A percentile compares a stretch with the other conserved stretches of the same genome.
These are phyloP conservation scores for Harringtonia lauricola DNA, from an alignment of 2,329 filamentous ascomycete species.

Conservation along the genomic window DNA sequence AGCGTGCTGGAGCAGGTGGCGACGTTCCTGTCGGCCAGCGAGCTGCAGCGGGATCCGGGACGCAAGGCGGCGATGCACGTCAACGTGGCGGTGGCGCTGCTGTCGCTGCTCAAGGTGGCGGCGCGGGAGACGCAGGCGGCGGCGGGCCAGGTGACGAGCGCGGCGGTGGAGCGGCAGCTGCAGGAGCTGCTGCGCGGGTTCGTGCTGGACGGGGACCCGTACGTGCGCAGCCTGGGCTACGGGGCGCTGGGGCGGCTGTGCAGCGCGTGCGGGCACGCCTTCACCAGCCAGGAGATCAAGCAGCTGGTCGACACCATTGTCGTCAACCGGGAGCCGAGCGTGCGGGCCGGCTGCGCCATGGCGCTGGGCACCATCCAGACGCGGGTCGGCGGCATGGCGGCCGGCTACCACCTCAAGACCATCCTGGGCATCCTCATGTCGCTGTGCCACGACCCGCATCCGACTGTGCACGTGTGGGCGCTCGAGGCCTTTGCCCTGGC, in stretches of 20 bases:
- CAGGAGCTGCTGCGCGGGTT: slow-evolving; percentile 65
- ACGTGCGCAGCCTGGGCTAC: slow-evolving; percentile 75
- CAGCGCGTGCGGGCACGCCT: slow-evolving; percentile 70
- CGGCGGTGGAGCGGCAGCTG: slow-evolving; percentile 72
- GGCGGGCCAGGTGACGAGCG: slow-evolving; percentile 60
- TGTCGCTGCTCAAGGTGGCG: slow-evolving; percentile 72
- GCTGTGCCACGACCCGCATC: slow-evolving; percentile 87
- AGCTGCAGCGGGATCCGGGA: slow-evolving; percentile 74
- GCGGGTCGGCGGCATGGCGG: slow-evolving; percentile 94
- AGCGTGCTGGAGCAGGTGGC: slow-evolving; percentile 90
- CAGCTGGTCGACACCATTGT: slow-evolving; percentile 90
- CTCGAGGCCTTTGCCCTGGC: slow-evolving; percentile 78
- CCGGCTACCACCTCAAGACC: slow-evolving; percentile 89
- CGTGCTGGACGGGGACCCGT: slow-evolving; percentile 72
- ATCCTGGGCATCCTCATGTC: slow-evolving; percentile 99
- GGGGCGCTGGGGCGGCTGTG: slow-evolving; percentile 80
- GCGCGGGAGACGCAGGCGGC: slow-evolving; percentile 67
- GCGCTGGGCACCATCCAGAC: slow-evolving; percentile 88
- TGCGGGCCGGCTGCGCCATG: slow-evolving; percentile 87
- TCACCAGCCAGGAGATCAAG: slow-evolving; percentile 79
- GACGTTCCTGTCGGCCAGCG: slow-evolving; percentile 72
- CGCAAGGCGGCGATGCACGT: slow-evolving; percentile 84
- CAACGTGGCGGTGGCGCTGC: slow-evolving; percentile 74
- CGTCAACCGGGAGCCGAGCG: slow-evolving; percentile 82
- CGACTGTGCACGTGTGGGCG: slow-evolving; percentile 93